Percentiles rank a stretch among this genome's conserved stretches.
Evolutionary conservation across 805 yeast genomes (phyloP).

Genomic region (Pichia cephalocereana): DNA sequence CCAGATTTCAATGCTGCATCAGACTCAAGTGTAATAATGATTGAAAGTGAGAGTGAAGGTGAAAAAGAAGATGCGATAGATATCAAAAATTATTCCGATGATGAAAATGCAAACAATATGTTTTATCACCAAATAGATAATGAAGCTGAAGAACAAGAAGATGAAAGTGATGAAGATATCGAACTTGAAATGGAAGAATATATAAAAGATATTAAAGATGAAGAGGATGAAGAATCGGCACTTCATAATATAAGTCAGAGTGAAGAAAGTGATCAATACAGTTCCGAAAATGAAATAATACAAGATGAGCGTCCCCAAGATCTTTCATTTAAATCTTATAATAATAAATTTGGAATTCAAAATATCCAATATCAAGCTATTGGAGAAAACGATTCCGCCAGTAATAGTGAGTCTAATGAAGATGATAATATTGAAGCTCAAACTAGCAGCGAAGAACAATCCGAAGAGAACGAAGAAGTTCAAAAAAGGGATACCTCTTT

Average conservation of each 20-base stretch:
- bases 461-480: too few species aligned
- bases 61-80: not conserved
- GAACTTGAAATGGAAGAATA: not conserved
- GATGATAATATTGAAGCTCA: not conserved
- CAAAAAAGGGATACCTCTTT: too few species aligned
- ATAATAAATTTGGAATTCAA: too few species aligned
- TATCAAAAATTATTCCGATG: not conserved
- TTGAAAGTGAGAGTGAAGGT: not conserved
- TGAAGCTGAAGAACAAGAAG: not conserved
- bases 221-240: not conserved
- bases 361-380: not conserved
- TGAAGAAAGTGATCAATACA: too few species aligned
- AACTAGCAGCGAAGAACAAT: too few species aligned
- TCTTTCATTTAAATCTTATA: too few species aligned
- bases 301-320: too few species aligned
- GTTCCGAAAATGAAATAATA: too few species aligned
- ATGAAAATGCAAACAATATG: conserved; percentile 3
- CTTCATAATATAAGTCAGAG: too few species aligned
- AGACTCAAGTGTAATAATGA: not conserved
- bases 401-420: not conserved
- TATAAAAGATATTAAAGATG: not conserved
- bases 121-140: conserved; percentile 1
- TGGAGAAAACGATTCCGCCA: not conserved
- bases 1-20: not conserved
- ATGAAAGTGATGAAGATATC: not conserved